Evolutionary conservation across 2,329 filamentous ascomycete genomes (phyloP).

Genomic region (Colletotrichum higginsianum): DNA sequence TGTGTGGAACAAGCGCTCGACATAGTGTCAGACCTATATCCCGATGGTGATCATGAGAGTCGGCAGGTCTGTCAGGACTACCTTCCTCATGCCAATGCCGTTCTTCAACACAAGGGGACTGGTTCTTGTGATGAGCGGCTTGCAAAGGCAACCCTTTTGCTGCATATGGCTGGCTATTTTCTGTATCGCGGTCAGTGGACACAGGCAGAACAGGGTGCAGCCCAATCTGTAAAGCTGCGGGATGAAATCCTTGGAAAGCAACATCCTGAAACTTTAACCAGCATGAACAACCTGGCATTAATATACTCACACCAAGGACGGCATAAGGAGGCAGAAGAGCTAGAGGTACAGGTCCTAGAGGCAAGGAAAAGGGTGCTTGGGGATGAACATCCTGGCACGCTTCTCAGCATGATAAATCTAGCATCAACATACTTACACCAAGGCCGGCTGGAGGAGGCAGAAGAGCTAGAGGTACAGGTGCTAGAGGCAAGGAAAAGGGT

Average conservation of each 20-base stretch:
- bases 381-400: background rate
- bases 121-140: background rate
- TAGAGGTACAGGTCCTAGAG: background rate
- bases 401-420: background rate
- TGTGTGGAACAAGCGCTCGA: conserved; percentile 41
- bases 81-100: conserved; percentile 47
- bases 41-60: conserved; percentile 35
- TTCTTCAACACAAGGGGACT: background rate
- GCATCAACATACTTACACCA: background rate
- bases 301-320: background rate
- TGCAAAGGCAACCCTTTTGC: background rate
- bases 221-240: background rate
- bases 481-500: background rate
- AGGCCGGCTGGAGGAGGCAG: background rate
- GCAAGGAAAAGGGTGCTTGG: background rate
- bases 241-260: background rate
- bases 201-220: background rate
- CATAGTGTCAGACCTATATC: conserved; percentile 43
- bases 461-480: background rate
- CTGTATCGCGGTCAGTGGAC: background rate
- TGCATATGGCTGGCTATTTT: background rate
- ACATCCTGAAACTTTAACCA: background rate
- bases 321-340: background rate
- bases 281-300: background rate
- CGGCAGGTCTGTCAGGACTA: conserved; percentile 39